These are phyloP conservation scores for Phytopythium kandeliae DNA, from an alignment of 352 stramenopile species.

Conservation along the genomic window DNA sequence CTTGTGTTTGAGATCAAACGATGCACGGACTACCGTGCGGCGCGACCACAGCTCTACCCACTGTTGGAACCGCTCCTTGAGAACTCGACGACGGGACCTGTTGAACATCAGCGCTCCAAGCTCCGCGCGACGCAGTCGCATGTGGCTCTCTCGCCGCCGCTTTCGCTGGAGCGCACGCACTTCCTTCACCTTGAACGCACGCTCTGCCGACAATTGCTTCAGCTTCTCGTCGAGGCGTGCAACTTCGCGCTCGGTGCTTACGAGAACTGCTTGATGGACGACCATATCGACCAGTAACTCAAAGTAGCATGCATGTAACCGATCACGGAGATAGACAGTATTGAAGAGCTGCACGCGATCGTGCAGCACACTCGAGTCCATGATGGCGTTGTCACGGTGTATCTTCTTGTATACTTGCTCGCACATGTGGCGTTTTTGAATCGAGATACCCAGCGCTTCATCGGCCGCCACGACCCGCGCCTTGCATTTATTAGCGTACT, in stretches of 20 bases:
- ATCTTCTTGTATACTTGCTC: constrained; percentile 30
- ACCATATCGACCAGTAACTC: constrained; percentile 51
- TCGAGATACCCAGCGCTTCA: constrained; percentile 18
- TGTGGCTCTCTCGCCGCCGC: constrained; percentile 28
- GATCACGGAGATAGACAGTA: constrained; percentile 50
- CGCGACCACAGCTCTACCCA: constrained; percentile 61
- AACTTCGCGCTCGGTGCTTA: constrained; percentile 40
- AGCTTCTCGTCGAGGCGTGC: constrained; percentile 26
- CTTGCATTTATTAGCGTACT: constrained; percentile 38
- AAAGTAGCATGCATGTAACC: constrained; percentile 55
- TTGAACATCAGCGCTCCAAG: constrained; percentile 54
- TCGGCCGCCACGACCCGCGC: constrained; percentile 28
- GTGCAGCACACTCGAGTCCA: constrained; percentile 69
- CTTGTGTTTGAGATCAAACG: constrained; percentile 64
- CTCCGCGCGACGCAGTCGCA: constrained; percentile 41
- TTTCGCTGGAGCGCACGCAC: constrained; percentile 46
- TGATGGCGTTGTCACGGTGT: constrained; percentile 45
- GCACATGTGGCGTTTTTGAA: constrained; percentile 33
- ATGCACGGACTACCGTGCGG: constrained; percentile 41
- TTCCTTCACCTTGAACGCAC: constrained; percentile 40
- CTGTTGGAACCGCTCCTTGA: constrained; percentile 49
- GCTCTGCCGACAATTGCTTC: constrained; percentile 29
- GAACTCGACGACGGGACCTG: constrained; percentile 17
- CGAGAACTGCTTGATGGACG: constrained; percentile 35
- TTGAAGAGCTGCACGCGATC: constrained; percentile 56